Evolutionary conservation across 2,329 filamentous ascomycete genomes (phyloP).

Genomic region (Verticillium zaregamsianum): DNA sequence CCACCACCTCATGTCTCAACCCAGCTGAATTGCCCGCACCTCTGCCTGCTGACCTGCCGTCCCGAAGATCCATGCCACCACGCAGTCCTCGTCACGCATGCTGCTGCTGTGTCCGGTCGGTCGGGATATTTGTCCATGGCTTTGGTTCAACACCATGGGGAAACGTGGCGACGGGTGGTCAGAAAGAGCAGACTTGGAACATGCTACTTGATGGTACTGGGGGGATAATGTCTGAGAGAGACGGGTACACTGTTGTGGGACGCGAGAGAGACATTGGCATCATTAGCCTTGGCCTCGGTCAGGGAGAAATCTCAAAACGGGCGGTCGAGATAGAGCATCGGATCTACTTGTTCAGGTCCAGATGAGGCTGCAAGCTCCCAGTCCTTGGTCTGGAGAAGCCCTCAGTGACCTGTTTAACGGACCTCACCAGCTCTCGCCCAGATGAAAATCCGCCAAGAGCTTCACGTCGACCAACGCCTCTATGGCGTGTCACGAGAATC

Average conservation of each 20-base stretch:
- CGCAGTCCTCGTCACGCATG: neutral
- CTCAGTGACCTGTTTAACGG: no score
- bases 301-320: no score
- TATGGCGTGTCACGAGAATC: neutral
- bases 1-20: neutral
- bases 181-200: neutral
- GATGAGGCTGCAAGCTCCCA: no score
- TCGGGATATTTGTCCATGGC: neutral
- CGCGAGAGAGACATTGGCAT: neutral
- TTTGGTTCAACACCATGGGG: neutral
- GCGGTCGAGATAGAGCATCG: no score
- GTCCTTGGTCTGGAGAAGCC: no score
- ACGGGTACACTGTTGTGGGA: neutral
- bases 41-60: neutral
- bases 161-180: neutral
- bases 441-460: neutral
- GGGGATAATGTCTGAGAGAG: neutral
- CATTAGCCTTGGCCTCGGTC: neutral
- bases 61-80: neutral
- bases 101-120: neutral
- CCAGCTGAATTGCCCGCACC: neutral
- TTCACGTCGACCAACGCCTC: neutral
- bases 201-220: neutral
- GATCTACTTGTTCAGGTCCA: no score
- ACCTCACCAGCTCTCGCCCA: no score